Base-by-base conservation (phyloP, 257 asterid species). In the Pogostemon cablin region DNA sequence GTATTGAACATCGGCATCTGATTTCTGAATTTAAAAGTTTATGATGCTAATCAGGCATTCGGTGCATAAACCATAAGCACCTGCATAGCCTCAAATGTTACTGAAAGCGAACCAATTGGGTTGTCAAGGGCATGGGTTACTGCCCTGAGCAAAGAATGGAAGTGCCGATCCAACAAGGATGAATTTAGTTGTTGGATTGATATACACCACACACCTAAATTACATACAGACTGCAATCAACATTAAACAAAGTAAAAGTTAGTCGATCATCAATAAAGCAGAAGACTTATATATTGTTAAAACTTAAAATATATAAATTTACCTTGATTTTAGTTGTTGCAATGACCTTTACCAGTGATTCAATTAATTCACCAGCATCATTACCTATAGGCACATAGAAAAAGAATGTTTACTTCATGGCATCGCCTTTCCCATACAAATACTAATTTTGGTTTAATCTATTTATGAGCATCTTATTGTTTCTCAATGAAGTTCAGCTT, bases 11-110 rank as follows among this genome's bases (percentile, higher is more conserved):
- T 37, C 65, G 20, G 5, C 46, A 32, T 57, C 35, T 9, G 49
- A 48, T 59, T 58, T 37, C 47, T 11, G 34, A 5, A 38, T 59
- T 2, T 38, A 38, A 59, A 46, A 11, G 10, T 6, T 59, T 59
- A 59, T 11, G 65, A 5, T 63, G 50, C n/a, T 43, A 63, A 63
- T 63, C 54, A 4, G 9, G 40, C 20, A 7, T 42, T 42, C 40
- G 57, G 67, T 41, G 34, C 43, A 40, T 4, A 56, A 40, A 9
- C 32, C 39, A 43, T 25, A 65, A 40, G 43, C 74, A 90, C 95
- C 95, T 87, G 96, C 89, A 88, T 85, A 38, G 96, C 96, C 84
- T 88, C 96, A 71, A 82, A 91, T 41, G 95, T 91, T 65, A 84
- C 81, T 42, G 96, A 88, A 58, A 91, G 88, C 3, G 96, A 91